A percentile compares a stretch with the other conserved stretches of the same genome.
Evolutionary conservation across 2,329 filamentous ascomycete species (phyloP).

Genomic region (Cercospora sp.): DNA sequence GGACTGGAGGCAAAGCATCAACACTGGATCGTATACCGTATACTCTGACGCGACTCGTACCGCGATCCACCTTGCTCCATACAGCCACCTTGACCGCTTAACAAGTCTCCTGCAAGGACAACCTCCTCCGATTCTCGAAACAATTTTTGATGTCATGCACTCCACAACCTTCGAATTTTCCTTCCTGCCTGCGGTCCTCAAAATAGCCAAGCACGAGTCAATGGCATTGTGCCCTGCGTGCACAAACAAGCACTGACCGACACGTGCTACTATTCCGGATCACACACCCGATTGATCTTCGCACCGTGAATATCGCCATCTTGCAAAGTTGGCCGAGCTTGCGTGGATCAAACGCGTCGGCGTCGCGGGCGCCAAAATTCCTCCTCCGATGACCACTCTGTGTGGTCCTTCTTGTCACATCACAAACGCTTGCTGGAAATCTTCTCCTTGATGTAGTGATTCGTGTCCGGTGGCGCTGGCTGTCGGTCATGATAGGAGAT

Average conservation of each 20-base stretch:
- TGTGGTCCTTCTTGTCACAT: not conserved
- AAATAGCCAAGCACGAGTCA: conserved; percentile 3
- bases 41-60: conserved; percentile 8
- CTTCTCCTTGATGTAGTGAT: not conserved
- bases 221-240: not conserved
- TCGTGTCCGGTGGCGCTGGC: not conserved
- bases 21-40: not conserved
- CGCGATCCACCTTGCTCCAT: conserved; percentile 9
- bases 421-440: not conserved
- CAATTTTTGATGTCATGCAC: conserved; percentile 2
- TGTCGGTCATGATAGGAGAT: not conserved
- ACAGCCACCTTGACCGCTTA: conserved; percentile 4
- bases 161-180: conserved; percentile 7
- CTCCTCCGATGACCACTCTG: not conserved
- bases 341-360: not conserved
- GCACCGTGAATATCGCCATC: not conserved
- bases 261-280: not conserved
- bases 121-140: not conserved
- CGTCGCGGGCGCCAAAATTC: not conserved
- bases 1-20: conserved; percentile 5
- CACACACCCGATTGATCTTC: not conserved
- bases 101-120: not conserved
- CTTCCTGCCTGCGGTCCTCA: not conserved
- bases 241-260: not conserved
- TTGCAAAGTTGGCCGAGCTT: not conserved